Evolutionary conservation across 2,329 filamentous ascomycete genomes (phyloP), one percentile per base, ranked within the genome.

Genomic region (Calonectria honghensis): DNA sequence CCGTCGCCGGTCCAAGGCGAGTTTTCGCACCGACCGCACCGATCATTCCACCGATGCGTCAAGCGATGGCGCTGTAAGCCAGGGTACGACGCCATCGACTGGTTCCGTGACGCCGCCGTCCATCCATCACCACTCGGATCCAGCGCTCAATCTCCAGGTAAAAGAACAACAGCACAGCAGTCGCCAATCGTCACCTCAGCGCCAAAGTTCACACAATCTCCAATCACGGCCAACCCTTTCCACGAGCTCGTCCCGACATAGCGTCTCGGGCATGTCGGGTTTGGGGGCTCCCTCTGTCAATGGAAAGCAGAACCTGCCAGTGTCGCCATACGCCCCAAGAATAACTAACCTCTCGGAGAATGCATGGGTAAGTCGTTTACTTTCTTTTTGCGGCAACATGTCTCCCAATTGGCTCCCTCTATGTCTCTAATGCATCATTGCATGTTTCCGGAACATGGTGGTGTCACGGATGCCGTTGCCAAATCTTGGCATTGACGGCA

Each of bases 331-430:
- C 85, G 94, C 95, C 37, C 96, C 96, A 31, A 92, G 92, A 79
- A 91, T 98, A 50, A 87, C 93, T 54, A 98, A 96, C 41, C 88
- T 98, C 50, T 89, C 91, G 13, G 95, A 98, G 77, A 94, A 94
- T 79, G 93, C 95, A 73, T 98, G 95, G 94, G 96, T 97, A 90
- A 80, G 93, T 88, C 64, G 75, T 76, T 61, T 35, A 70, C 75
- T 79, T 74, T 68, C 72, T 73, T 79, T 51, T 73, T 70, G 68
- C 65, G 70, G 66, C 67, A 29, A 52, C 64, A 39, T 50, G 35
- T 20, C 35, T 32, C 37, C 63, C 74, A 69, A 76, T 77, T 72
- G 68, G 71, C 35, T 63, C 59, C 39, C 35, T 72, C 32, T 59
- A 64, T 72, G 70, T 69, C 51, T 65, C 70, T 32, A 65, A 75